Evolutionary conservation across 495 filamentous ascomycete species (phyloP).

Genomic region (Xylaria bambusicola): DNA sequence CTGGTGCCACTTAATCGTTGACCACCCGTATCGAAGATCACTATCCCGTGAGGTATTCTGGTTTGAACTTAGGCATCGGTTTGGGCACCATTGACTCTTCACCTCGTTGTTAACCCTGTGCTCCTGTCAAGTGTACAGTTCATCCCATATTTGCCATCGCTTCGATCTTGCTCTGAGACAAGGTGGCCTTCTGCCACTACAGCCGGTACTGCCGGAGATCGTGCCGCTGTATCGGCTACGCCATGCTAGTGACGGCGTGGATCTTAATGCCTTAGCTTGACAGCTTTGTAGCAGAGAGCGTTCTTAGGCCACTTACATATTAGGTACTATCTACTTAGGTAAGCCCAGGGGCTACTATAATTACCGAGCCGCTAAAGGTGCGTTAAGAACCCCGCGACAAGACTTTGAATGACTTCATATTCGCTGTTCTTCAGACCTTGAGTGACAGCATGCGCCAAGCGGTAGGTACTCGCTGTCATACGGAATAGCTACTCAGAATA

Average conservation of each 20-base stretch:
- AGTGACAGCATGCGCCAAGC: too few relatives aligned
- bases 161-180: neutral
- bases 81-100: neutral
- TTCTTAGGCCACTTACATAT: neutral
- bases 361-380: neutral
- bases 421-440: too few relatives aligned
- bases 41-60: neutral
- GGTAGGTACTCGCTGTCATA: too few relatives aligned
- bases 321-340: neutral
- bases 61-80: neutral
- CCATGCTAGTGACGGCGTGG: neutral
- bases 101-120: neutral
- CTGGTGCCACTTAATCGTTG: neutral
- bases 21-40: constrained; percentile 16
- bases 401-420: too few relatives aligned
- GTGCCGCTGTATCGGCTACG: constrained; percentile 4
- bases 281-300: constrained; percentile 7
- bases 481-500: too few relatives aligned
- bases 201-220: constrained; percentile 8
- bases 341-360: neutral
- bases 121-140: neutral
- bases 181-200: neutral
- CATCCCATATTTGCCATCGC: neutral
- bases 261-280: constrained; percentile 14
- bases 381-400: neutral